Evolutionary conservation across 805 yeast species (phyloP), one percentile per base, ranked within the genome.

Genomic region (Candida coleopterorum): DNA sequence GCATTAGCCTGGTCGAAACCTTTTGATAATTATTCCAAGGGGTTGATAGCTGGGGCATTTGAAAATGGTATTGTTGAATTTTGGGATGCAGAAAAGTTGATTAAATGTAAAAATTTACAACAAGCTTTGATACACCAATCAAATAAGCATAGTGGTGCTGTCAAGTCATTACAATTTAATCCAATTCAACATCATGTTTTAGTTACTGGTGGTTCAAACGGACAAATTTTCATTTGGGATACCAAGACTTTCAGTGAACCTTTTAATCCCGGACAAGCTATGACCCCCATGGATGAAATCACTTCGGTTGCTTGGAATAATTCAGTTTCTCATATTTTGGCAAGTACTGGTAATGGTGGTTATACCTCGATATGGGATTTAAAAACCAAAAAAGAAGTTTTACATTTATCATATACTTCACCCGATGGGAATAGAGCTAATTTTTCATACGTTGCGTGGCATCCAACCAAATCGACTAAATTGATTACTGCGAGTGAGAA

Each of bases 341-440:
- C 97, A 14, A 72, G 86, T 35, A 94, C 95, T 9, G 87, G 95
- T 32, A 75, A 79, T 49, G 75, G 86, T 11, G 94, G 95, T 11
- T 84, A 77, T 56, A 81, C 96, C 3, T 82, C 96, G 1, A 81
- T 93, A 46, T 93, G 97, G 97, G 97, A 93, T 62, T 68, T 89
- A 46, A 85, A 84, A 53, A 79, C 88, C 27, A 82, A 81, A 55
- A 77, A 86, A 52, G 97, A 90, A 62, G 95, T 90, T 17, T 66
- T 93, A 43, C 96, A 87, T 58, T 71, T 93, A 55, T 74, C 79
- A 39, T 85, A 86, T 58, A 67, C 79, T 16, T 78, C 81, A 6
- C 64, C 75, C 9, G 44, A 44, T 20, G 56, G 56, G 6, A 30
- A 30, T 21, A 75, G 82, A 52, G 81, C 88, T 17, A 81, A 81